phyloP scores from a whole-genome alignment of 1,284 basidiomycete species.

The Volvariella surrecta region DNA sequence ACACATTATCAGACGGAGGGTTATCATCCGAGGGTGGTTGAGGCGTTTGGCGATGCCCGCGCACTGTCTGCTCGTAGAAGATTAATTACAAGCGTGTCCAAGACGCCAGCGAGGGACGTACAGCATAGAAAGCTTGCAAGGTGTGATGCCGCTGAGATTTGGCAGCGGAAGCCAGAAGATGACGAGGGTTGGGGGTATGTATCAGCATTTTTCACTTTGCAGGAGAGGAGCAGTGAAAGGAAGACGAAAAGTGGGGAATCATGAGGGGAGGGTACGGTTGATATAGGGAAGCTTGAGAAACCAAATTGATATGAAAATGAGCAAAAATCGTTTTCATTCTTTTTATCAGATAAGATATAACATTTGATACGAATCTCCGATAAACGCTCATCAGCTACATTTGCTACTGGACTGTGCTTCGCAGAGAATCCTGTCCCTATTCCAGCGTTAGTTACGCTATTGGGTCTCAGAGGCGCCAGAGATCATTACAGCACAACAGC shows the following conservation, averaged over 20 bases:
- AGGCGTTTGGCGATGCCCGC: constrained; percentile 30
- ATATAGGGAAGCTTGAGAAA: constrained; percentile 1
- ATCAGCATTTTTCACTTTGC: constrained; percentile 20
- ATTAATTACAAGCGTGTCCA: constrained; percentile 11
- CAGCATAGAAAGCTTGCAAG: constrained; percentile 55
- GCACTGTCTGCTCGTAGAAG: constrained; percentile 35
- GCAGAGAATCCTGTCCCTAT: too few relatives aligned
- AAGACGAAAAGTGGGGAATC: constrained; percentile 9
- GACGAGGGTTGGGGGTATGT: constrained; percentile 15
- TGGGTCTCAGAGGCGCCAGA: too few relatives aligned
- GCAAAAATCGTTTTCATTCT: background rate
- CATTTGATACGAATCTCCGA: too few relatives aligned
- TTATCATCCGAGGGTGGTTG: constrained; percentile 32
- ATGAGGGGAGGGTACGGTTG: constrained; percentile 8
- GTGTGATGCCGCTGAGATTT: constrained; percentile 26
- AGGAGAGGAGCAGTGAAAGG: background rate
- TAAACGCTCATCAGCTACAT: too few relatives aligned
- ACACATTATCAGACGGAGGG: constrained; percentile 45
- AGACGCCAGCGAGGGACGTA: constrained; percentile 4
- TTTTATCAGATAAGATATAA: constrained; percentile 1
- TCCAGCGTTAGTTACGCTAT: too few relatives aligned
- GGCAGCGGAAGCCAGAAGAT: constrained; percentile 19
- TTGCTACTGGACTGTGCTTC: too few relatives aligned
- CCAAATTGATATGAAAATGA: background rate
- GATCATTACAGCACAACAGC: too few relatives aligned